Conservation (phyloP, 2,329 filamentous ascomycete genomes). For the Daldinia sp. region DNA sequence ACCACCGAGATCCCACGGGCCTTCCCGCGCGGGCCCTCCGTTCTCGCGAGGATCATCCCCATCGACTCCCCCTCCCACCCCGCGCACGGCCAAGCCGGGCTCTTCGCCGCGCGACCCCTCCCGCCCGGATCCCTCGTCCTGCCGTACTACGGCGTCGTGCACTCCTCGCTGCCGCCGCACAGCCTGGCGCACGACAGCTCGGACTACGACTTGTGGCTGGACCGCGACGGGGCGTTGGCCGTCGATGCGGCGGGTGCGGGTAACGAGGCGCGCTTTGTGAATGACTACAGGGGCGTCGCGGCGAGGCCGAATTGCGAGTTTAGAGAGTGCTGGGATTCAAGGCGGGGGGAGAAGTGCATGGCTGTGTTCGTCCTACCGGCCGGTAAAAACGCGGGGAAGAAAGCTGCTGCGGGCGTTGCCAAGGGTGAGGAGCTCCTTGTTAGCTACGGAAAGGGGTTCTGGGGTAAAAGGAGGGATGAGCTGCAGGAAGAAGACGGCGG, state of each 20-base stretch:
- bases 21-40: constrained; percentile 54
- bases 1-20: constrained; percentile 47
- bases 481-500: constrained; percentile 13
- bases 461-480: constrained; percentile 59
- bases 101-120: constrained; percentile 66
- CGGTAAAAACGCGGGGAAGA: constrained; percentile 50
- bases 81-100: constrained; percentile 64
- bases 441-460: constrained; percentile 74
- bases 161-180: constrained; percentile 51
- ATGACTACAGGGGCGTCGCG: constrained; percentile 70
- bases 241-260: constrained; percentile 66
- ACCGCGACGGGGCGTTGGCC: constrained; percentile 63
- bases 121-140: constrained; percentile 64
- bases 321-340: constrained; percentile 63
- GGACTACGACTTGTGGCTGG: constrained; percentile 72
- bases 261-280: constrained; percentile 72
- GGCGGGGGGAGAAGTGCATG: constrained; percentile 62
- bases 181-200: constrained; percentile 52
- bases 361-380: constrained; percentile 64
- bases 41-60: constrained; percentile 61
- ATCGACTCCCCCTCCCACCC: constrained; percentile 63
- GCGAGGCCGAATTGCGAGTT: constrained; percentile 67
- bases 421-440: constrained; percentile 72
- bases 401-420: constrained; percentile 53
- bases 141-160: constrained; percentile 68